Percentiles rank a stretch among this genome's conserved stretches.
Evolutionary conservation across 73 alveolate species (phyloP).

Genomic region (Uronychia binucleata): DNA sequence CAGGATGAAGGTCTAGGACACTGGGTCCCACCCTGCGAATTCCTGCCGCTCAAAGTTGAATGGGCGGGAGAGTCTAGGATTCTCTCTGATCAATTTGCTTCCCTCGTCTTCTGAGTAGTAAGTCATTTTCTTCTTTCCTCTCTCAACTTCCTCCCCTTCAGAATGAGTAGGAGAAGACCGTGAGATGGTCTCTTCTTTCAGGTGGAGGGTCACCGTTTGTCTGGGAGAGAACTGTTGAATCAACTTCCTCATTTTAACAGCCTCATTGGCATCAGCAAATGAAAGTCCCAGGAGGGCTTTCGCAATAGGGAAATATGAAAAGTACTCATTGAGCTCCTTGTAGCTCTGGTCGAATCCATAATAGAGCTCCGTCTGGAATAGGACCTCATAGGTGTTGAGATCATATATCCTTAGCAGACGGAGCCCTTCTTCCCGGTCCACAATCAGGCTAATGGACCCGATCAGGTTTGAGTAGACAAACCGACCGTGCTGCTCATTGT

Average conservation of each 20-base stretch:
- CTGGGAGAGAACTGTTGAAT: background rate
- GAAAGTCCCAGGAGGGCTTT: constrained; percentile 37
- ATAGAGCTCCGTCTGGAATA: constrained; percentile 54
- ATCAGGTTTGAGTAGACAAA: background rate
- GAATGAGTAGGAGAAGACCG: background rate
- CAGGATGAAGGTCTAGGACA: constrained; percentile 39
- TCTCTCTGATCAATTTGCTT: too few species aligned
- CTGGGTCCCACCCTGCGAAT: constrained; percentile 68
- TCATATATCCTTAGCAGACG: background rate
- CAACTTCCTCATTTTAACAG: background rate
- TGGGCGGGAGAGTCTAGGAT: constrained; percentile 25
- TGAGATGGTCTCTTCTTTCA: background rate
- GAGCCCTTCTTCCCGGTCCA: background rate
- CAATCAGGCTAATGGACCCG: background rate
- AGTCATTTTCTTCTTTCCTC: background rate
- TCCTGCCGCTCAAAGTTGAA: constrained; percentile 39
- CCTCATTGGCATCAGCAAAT: constrained; percentile 57
- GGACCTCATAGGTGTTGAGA: constrained; percentile 7
- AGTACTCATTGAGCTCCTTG: constrained; percentile 47
- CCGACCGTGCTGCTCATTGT: background rate
- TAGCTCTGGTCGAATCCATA: constrained; percentile 30
- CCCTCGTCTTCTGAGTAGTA: too few species aligned
- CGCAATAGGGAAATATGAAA: constrained; percentile 43
- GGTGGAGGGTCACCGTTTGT: background rate
- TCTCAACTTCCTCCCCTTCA: background rate